Conservation (phyloP, 805 yeast genomes). For the Spencermartinsiella europaea region DNA sequence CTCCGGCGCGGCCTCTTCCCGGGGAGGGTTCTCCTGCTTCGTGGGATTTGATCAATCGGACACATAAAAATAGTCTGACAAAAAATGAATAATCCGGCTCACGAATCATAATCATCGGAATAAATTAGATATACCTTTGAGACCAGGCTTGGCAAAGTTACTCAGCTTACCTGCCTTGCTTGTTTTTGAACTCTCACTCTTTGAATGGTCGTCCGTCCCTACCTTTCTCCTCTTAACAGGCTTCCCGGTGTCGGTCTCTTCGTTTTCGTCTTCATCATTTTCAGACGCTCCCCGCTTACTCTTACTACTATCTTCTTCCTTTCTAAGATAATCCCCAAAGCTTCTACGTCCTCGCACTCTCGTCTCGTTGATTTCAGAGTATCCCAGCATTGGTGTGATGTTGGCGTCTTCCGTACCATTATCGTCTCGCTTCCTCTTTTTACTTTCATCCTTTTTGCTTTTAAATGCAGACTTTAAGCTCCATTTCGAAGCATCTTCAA, state of each 20-base stretch:
- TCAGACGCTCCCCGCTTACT: not conserved
- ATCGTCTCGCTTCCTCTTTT: not conserved
- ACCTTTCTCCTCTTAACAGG: not conserved
- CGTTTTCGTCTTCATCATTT: not conserved
- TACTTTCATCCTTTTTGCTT: not conserved
- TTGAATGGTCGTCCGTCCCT: not conserved
- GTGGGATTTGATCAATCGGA: too few species aligned
- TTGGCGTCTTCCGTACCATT: slow-evolving; percentile 2
- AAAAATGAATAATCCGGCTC: too few species aligned
- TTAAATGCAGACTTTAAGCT: slow-evolving; percentile 1
- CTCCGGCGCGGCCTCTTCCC: not conserved
- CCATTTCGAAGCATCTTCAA: slow-evolving; percentile 27
- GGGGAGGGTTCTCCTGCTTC: not conserved
- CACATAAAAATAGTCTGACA: too few species aligned
- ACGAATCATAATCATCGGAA: too few species aligned
- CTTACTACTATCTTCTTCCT: not conserved
- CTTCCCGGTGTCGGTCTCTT: not conserved
- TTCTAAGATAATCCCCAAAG: not conserved
- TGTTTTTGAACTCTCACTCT: not conserved
- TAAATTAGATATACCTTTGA: not conserved
- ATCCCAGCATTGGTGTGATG: not conserved
- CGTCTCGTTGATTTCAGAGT: not conserved
- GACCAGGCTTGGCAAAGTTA: not conserved
- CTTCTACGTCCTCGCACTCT: not conserved
- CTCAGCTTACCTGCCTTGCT: not conserved